A percentile compares a stretch with the other conserved stretches of the same genome.
Evolutionary conservation across 2,329 filamentous ascomycete species (phyloP).

Genomic region (Neofusicoccum sp.): DNA sequence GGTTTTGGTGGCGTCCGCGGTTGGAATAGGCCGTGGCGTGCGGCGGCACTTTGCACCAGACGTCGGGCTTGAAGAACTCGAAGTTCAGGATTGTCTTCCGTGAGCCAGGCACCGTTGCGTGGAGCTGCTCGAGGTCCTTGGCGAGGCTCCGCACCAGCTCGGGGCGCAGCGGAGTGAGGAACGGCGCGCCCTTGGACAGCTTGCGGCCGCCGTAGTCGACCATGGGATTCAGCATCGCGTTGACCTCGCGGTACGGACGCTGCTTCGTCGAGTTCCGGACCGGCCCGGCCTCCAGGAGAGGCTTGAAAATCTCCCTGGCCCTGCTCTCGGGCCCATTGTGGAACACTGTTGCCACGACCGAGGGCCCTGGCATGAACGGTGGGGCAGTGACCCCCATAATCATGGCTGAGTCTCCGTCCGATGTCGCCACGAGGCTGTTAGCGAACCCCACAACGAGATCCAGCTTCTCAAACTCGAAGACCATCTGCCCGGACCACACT

Average conservation of each 20-base stretch:
- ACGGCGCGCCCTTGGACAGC: conserved; percentile 36
- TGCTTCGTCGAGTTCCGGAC: conserved; percentile 25
- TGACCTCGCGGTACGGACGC: conserved; percentile 37
- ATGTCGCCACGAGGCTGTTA: background rate
- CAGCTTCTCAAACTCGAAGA: too few relatives aligned
- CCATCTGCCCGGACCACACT: background rate
- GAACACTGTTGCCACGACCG: background rate
- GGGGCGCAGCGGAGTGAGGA: conserved; percentile 32
- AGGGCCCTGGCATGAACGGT: background rate
- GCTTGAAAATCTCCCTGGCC: too few relatives aligned
- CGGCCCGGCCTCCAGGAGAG: conserved; percentile 28
- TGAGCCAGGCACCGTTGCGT: conserved; percentile 25
- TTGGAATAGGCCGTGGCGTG: background rate
- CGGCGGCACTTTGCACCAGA: background rate
- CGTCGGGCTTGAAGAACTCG: background rate
- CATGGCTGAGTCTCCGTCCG: background rate
- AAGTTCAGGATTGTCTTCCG: conserved; percentile 23
- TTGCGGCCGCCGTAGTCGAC: conserved; percentile 37
- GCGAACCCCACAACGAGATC: too few relatives aligned
- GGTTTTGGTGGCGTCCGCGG: conserved; percentile 10
- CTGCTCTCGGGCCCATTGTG: too few relatives aligned
- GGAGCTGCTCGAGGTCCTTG: conserved; percentile 29
- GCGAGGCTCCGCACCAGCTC: conserved; percentile 28
- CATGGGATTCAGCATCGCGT: conserved; percentile 31
- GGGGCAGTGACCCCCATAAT: background rate